Evolutionary conservation across 2,329 filamentous ascomycete species (phyloP).

Genomic region (Pseudopyrenochaeta lycopersici): DNA sequence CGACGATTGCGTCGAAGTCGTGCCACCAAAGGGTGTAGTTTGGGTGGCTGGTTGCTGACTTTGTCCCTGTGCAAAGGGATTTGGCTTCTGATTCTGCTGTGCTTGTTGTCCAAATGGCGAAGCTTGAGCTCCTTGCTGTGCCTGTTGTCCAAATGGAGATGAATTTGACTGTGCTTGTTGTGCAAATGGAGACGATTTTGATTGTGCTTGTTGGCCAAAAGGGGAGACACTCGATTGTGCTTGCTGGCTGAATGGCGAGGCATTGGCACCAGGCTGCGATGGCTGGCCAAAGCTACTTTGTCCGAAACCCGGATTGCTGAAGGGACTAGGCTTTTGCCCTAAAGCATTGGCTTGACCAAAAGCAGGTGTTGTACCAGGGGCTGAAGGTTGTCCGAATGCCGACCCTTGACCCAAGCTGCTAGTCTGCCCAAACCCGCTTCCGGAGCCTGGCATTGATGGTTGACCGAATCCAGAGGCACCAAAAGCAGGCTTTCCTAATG

Average conservation of each 20-base stretch:
- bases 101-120: constrained; percentile 32
- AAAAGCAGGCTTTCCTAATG: constrained; percentile 53
- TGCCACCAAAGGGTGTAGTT: constrained; percentile 28
- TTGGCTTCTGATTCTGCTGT: constrained; percentile 19
- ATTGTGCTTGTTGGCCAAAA: constrained; percentile 45
- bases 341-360: constrained; percentile 44
- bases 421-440: constrained; percentile 31
- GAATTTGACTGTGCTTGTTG: constrained; percentile 25
- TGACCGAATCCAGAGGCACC: constrained; percentile 50
- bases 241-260: constrained; percentile 42
- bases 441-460: constrained; percentile 40
- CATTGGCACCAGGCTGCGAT: constrained; percentile 45
- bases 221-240: constrained; percentile 44
- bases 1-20: constrained; percentile 21
- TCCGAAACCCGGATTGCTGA: constrained; percentile 53
- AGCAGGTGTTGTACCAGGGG: constrained; percentile 33
- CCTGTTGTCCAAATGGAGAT: constrained; percentile 33
- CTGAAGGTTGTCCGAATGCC: constrained; percentile 47
- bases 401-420: constrained; percentile 25
- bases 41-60: constrained; percentile 20
- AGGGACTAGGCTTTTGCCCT: constrained; percentile 43
- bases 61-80: constrained; percentile 27
- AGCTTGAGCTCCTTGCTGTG: constrained; percentile 26
- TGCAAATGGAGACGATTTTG: constrained; percentile 38
- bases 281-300: constrained; percentile 55